phyloP scores from a whole-genome alignment of 176 grass and related monocot genomes.

The Themeda triandra region DNA sequence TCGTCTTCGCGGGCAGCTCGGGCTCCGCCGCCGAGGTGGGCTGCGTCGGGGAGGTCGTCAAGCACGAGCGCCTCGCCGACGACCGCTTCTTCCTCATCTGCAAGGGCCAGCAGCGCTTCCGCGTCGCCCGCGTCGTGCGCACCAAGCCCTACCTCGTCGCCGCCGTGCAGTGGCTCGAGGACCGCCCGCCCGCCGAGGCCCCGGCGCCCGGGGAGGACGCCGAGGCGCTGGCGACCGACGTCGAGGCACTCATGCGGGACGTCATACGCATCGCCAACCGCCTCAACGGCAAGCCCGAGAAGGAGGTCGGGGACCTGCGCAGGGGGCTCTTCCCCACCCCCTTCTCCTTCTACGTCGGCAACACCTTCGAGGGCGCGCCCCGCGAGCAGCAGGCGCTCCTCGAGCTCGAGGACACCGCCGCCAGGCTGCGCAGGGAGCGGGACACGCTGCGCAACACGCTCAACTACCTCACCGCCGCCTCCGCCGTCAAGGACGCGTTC shows the following conservation, averaged over 20 bases:
- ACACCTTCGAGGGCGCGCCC: constrained; percentile 83
- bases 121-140: constrained; percentile 62
- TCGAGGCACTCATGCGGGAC: constrained; percentile 84
- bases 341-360: constrained; percentile 97
- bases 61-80: constrained; percentile 91
- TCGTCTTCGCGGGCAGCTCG: constrained; percentile 51
- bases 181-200: constrained; percentile 66
- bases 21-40: constrained; percentile 64
- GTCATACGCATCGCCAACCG: constrained; percentile 95
- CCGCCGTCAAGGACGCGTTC: constrained; percentile 92
- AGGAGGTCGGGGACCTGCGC: constrained; percentile 72
- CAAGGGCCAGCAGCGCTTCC: constrained; percentile 98
- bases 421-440: constrained; percentile 69
- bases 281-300: constrained; percentile 88
- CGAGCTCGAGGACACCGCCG: constrained; percentile 93
- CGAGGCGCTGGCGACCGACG: constrained; percentile 73
- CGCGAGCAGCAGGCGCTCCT: constrained; percentile 95
- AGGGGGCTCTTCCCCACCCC: constrained; percentile 85
- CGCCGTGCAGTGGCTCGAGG: constrained; percentile 94
- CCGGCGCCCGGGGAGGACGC: constrained; percentile 58
- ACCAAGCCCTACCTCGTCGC: constrained; percentile 91
- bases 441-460: constrained; percentile 92
- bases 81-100: constrained; percentile 99
- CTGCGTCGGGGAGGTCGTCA: constrained; percentile 94
- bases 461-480: constrained; percentile 98